Conservation (phyloP, 1,284 basidiomycete species). For the Cystobasidium sp. region DNA sequence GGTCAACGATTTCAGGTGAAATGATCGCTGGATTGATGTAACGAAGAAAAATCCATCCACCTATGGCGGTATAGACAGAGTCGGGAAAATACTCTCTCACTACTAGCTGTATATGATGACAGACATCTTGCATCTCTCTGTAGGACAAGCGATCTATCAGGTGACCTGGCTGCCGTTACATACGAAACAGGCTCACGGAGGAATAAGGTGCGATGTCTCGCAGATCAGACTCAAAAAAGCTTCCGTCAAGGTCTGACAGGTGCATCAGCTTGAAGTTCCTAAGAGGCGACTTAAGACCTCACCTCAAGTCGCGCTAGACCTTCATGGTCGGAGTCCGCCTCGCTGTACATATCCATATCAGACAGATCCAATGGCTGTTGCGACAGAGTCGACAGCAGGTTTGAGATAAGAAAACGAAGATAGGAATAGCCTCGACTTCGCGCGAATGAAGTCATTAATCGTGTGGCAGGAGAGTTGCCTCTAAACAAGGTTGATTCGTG, state of each 20-base stretch:
- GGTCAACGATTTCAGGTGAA: slow-evolving; percentile 78
- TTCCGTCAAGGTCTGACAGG: slow-evolving; percentile 74
- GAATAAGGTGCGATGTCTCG: slow-evolving; percentile 71
- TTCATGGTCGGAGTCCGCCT: slow-evolving; percentile 51
- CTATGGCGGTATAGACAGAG: slow-evolving; percentile 62
- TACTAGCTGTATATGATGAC: slow-evolving; percentile 76
- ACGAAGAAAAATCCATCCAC: slow-evolving; percentile 87
- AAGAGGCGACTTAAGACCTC: slow-evolving; percentile 62
- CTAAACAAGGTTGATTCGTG: slow-evolving; percentile 80
- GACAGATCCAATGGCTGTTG: slow-evolving; percentile 69
- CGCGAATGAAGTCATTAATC: slow-evolving; percentile 82
- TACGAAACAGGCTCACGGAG: slow-evolving; percentile 66
- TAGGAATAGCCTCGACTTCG: slow-evolving; percentile 86
- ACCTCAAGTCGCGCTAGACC: slow-evolving; percentile 59
- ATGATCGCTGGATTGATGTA: slow-evolving; percentile 76
- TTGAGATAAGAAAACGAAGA: slow-evolving; percentile 73
- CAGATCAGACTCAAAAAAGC: slow-evolving; percentile 77
- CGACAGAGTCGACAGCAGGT: slow-evolving; percentile 74
- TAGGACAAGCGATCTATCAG: slow-evolving; percentile 39
- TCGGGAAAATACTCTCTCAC: slow-evolving; percentile 64
- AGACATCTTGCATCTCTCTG: slow-evolving; percentile 85
- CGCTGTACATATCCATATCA: slow-evolving; percentile 79
- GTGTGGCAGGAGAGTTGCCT: slow-evolving; percentile 80
- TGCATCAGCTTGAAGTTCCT: slow-evolving; percentile 44
- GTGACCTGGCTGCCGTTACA: slow-evolving; percentile 10